These are phyloP conservation scores for Yamadazyma jaroonii DNA, from an alignment of 1,139 yeast species.

Conservation along the genomic window DNA sequence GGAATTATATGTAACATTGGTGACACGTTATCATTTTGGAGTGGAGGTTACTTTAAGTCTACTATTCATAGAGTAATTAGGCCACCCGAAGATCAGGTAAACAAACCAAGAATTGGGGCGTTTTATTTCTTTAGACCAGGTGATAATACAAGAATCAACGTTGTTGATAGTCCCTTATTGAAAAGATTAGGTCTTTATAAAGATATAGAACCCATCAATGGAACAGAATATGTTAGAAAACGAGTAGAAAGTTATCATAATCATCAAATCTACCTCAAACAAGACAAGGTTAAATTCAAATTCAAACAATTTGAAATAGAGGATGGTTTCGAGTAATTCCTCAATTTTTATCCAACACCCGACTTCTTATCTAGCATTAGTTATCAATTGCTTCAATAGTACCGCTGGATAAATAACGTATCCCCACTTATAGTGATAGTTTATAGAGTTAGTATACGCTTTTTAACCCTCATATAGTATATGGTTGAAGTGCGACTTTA, in stretches of 20 bases:
- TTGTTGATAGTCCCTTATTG: constrained; percentile 31
- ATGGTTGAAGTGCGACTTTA: background rate
- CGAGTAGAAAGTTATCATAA: constrained; percentile 29
- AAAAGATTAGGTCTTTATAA: constrained; percentile 25
- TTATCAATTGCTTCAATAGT: too few relatives aligned
- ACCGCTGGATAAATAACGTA: too few relatives aligned
- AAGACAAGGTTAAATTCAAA: constrained; percentile 21
- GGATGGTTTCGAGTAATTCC: constrained; percentile 17
- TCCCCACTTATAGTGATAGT: too few relatives aligned
- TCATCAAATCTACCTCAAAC: constrained; percentile 19
- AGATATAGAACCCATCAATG: constrained; percentile 21
- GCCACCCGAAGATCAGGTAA: constrained; percentile 29
- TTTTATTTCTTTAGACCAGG: constrained; percentile 36
- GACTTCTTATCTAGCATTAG: too few relatives aligned
- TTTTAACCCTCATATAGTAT: too few relatives aligned
- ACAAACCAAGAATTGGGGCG: constrained; percentile 28
- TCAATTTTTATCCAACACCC: too few relatives aligned
- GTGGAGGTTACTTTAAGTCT: constrained; percentile 32
- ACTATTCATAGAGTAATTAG: constrained; percentile 30
- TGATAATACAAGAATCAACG: constrained; percentile 22
- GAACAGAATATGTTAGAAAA: constrained; percentile 28
- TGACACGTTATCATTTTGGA: constrained; percentile 30
- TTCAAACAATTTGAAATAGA: constrained; percentile 26
- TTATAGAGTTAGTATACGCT: too few relatives aligned
- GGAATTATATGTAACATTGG: constrained; percentile 32